A percentile compares a stretch with the other conserved stretches of the same genome.
phyloP scores from a whole-genome alignment of 495 filamentous ascomycete species.

The Aspergillus bertholletiae region DNA sequence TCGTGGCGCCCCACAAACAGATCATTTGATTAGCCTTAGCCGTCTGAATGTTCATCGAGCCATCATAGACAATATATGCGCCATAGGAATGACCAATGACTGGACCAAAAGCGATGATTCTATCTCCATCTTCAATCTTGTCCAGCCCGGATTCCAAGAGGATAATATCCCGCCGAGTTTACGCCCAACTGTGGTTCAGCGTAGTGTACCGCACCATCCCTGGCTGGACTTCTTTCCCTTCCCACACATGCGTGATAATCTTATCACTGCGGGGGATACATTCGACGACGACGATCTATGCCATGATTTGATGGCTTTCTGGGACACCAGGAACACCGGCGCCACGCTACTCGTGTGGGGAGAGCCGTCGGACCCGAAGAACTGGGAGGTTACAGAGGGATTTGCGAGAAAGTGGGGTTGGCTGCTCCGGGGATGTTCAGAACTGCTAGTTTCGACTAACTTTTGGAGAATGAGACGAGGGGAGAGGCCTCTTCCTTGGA shows the following conservation, averaged over 20 bases:
- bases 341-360: constrained; percentile 33
- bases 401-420: constrained; percentile 29
- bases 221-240: constrained; percentile 28
- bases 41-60: constrained; percentile 15
- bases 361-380: constrained; percentile 19
- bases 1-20: not conserved
- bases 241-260: constrained; percentile 30
- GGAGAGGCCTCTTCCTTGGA: constrained; percentile 8
- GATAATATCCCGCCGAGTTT: constrained; percentile 24
- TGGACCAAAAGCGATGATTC: constrained; percentile 7
- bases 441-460: constrained; percentile 21
- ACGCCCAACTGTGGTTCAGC: constrained; percentile 35
- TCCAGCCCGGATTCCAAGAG: not conserved
- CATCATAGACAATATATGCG: constrained; percentile 13
- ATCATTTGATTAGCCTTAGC: constrained; percentile 11
- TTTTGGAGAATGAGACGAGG: constrained; percentile 19
- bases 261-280: constrained; percentile 22
- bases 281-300: constrained; percentile 35
- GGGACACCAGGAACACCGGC: constrained; percentile 23
- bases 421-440: constrained; percentile 19
- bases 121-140: constrained; percentile 10
- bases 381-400: constrained; percentile 29
- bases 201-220: constrained; percentile 29
- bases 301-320: constrained; percentile 28
- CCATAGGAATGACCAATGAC: constrained; percentile 11